Percentiles rank a stretch among this genome's conserved stretches.
Evolutionary conservation across 441 rosid species (phyloP).

Genomic region (Gossypium schwendimanii): DNA sequence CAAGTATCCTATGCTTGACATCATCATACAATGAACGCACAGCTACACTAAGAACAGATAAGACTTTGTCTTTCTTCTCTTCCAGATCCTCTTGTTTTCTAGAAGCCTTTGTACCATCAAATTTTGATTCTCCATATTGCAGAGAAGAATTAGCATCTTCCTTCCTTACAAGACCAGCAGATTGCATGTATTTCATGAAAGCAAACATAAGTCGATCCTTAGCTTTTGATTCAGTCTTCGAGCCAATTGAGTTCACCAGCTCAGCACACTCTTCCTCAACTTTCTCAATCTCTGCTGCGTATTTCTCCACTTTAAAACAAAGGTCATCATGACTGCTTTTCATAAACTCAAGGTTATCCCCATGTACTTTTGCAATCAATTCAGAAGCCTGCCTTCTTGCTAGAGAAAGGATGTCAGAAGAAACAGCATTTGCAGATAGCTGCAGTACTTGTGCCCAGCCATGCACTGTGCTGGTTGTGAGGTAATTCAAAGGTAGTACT

Average conservation of each 20-base stretch:
- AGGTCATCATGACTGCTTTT: constrained; percentile 54
- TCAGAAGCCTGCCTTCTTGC: constrained; percentile 86
- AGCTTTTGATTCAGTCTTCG: constrained; percentile 68
- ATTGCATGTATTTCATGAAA: constrained; percentile 69
- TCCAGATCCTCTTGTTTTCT: constrained; percentile 35
- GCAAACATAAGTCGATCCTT: constrained; percentile 75
- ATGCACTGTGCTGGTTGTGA: constrained; percentile 69
- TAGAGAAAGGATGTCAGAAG: constrained; percentile 65
- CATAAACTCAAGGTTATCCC: constrained; percentile 53
- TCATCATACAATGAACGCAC: constrained; percentile 58
- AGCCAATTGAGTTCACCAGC: constrained; percentile 58
- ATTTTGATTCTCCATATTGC: constrained; percentile 31
- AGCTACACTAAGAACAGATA: constrained; percentile 52
- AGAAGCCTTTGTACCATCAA: constrained; percentile 35
- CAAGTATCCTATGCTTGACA: constrained; percentile 47
- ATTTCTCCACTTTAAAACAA: constrained; percentile 58
- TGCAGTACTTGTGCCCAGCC: constrained; percentile 90
- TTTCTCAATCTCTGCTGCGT: constrained; percentile 59
- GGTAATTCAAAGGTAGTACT: constrained; percentile 84
- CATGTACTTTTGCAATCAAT: constrained; percentile 47
- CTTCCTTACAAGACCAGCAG: constrained; percentile 50
- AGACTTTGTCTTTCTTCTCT: constrained; percentile 61
- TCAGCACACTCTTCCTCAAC: constrained; percentile 66
- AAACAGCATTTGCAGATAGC: constrained; percentile 64
- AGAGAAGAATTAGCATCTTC: constrained; percentile 37